Evolutionary conservation across 202 grass and related monocot genomes (phyloP), one percentile per base, ranked within the genome.

Genomic region (Zizania palustris): DNA sequence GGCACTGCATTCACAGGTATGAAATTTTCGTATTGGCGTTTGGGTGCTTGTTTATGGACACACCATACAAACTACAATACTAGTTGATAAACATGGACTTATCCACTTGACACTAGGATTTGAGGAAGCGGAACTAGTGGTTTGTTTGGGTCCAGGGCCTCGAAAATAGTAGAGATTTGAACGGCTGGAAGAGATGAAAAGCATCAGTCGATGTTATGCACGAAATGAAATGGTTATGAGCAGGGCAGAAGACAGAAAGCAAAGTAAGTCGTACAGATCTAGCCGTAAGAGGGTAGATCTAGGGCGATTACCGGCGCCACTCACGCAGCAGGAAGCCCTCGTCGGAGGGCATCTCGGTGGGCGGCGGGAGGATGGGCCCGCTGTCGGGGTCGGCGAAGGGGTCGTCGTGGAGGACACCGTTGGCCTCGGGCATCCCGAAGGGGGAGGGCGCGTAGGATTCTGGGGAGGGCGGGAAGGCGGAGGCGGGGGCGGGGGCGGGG

Each of bases 251-350:
- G 9, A 10, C 1, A 43, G 8, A n/a, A n/a, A n/a, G 42, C 42
- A 43, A 1, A 6, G 10, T 43, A 43, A 43, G 42, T 45, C 43
- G 45, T 6, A 54, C 51, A 54, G 51, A 54, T 54, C 50, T 53
- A 53, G 1, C 50, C 50, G 0, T 53, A 7, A n/a, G 46, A 14
- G 19, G 41, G 5, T 43, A 67, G 85, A 83, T 88, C 69, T 37
- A 63, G 63, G 42, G 20, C 14, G 7, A 66, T 58, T 67, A 91
- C 86, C 93, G 87, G 76, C 93, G 91, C 93, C 93, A 97, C 78
- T 97, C 93, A 58, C 88, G 85, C 60, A 93, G 88, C 67, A 93
- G 33, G 84, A 92, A 84, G 14, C 91, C 93, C 64, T 93, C 88
- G 0, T 92, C 88, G 35, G 81, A 57, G 12, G 72, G 68, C 91